Evolutionary conservation across 768 basidiomycete species (phyloP), one percentile per base, ranked within the genome.

Genomic region (Lepiota subincarnata): DNA sequence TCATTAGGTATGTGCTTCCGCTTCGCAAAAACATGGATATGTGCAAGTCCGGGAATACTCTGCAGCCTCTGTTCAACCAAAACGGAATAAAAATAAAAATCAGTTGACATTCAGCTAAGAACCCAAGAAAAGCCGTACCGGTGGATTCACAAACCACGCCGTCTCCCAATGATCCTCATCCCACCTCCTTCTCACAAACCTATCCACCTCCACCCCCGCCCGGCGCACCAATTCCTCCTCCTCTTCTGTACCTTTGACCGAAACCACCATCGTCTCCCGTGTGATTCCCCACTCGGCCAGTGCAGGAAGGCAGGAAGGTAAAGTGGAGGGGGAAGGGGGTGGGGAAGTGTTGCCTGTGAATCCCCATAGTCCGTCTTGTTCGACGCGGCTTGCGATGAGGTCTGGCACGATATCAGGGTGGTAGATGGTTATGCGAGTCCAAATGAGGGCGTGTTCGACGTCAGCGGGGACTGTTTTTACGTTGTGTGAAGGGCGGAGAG

Each of bases 101-200:
- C 13, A 20, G 10, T 2, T 4, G 8, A n/a, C 16, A 1, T 24
- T 38, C 39, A 53, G 34, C 14, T 13, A 46, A 41, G 36, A 20
- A n/a, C n/a, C n/a, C 7, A 18, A 55, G 20, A 18, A 22, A 14
- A 18, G 5, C 24, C 87, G 64, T 61, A 93, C 91, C 46, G 85
- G 88, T 39, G 91, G 91, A 63, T 93, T 93, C 39, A 91, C 86
- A 62, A 92, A 92, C 92, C 92, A 94, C 1, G 88, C 89, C 0
- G 89, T 90, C 69, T 94, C 92, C 90, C 89, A 94, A n/a, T 79
- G 77, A 4, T 62, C 65, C 62, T 90, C 87, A 14, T 62, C 60
- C 92, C 92, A 93, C 44, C 81, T 71, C 44, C 72, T 74, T 64
- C 69, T 73, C 11, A 94, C 79, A 65, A 86, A 92, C 45, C 66